Percentiles rank a stretch among this genome's conserved stretches.
phyloP scores from a whole-genome alignment of 2,329 filamentous ascomycete species.

The Fusarium sp. region DNA sequence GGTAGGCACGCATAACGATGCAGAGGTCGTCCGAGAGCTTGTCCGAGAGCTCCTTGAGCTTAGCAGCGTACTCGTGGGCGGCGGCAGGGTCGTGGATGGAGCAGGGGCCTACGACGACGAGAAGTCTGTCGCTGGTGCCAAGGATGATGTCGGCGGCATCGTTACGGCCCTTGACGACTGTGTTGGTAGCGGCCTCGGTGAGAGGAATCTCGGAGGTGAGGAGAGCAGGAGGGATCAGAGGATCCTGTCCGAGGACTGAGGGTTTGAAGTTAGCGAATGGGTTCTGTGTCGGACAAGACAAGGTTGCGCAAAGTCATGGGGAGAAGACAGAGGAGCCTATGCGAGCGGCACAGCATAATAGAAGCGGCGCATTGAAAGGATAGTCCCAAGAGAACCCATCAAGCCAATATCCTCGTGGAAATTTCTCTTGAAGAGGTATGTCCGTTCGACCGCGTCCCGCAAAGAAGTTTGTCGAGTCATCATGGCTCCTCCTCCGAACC shows the following conservation, averaged over 20 bases:
- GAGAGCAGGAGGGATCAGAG: conserved; percentile 88
- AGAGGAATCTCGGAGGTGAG: conserved; percentile 88
- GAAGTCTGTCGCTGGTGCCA: conserved; percentile 83
- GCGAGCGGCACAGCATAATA: neutral
- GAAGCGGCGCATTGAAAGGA: neutral
- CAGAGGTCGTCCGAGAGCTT: conserved; percentile 86
- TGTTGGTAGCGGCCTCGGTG: conserved; percentile 70
- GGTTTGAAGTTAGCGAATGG: conserved; percentile 29
- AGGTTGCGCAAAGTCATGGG: neutral
- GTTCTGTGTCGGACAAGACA: neutral
- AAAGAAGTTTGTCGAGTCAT: conserved; percentile 9
- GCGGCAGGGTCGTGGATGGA: conserved; percentile 94
- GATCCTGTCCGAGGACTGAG: conserved; percentile 93
- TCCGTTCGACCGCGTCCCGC: neutral
- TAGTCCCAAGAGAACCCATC: neutral
- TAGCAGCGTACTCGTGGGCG: conserved; percentile 88
- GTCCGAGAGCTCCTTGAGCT: conserved; percentile 80
- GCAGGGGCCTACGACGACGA: conserved; percentile 95
- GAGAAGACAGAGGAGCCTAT: neutral
- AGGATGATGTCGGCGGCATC: conserved; percentile 81
- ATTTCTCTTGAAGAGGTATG: neutral
- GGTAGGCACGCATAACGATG: conserved; percentile 98
- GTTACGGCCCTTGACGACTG: conserved; percentile 77
- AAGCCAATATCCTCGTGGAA: neutral
- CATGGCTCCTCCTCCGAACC: conserved; percentile 6